Percentiles rank a stretch among this genome's conserved stretches.
Evolutionary conservation across 805 yeast species (phyloP).

Genomic region (Suhomyces canberraensis): DNA sequence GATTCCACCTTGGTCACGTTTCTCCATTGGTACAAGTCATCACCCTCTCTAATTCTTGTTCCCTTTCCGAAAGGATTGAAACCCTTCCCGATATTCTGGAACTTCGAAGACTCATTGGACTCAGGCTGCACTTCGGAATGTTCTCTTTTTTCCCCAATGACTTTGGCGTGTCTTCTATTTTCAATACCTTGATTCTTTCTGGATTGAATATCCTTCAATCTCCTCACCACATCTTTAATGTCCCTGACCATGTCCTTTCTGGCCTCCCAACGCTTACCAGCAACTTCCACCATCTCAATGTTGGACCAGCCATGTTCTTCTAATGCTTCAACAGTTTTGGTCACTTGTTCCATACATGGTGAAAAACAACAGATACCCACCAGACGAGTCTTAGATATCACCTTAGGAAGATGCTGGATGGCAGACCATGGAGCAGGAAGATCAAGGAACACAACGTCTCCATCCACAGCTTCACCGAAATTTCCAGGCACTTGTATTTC

Average conservation of each 20-base stretch:
- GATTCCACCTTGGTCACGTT: slow-evolving; percentile 80
- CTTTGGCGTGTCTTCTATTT: slow-evolving; percentile 44
- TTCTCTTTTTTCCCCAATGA: slow-evolving; percentile 19
- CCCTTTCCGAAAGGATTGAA: slow-evolving; percentile 96
- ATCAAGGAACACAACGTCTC: slow-evolving; percentile 80
- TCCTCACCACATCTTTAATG: slow-evolving; percentile 69
- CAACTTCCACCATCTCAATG: slow-evolving; percentile 89
- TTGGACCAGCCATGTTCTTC: slow-evolving; percentile 76
- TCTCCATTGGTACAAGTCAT: slow-evolving; percentile 71
- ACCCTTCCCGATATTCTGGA: slow-evolving; percentile 42
- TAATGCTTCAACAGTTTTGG: slow-evolving; percentile 74
- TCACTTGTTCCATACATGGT: slow-evolving; percentile 97
- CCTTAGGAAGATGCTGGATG: slow-evolving; percentile 65
- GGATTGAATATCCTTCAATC: slow-evolving; percentile 75
- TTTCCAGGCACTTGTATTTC: slow-evolving; percentile 39
- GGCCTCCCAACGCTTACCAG: slow-evolving; percentile 83
- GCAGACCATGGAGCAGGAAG: slow-evolving; percentile 98
- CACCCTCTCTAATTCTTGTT: slow-evolving; percentile 81
- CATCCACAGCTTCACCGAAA: slow-evolving; percentile 39
- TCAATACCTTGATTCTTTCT: slow-evolving; percentile 66
- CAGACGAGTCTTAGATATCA: slow-evolving; percentile 49
- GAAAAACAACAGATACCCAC: slow-evolving; percentile 90
- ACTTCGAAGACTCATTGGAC: slow-evolving; percentile 25
- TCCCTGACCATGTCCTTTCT: slow-evolving; percentile 83
- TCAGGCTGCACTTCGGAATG: slow-evolving; percentile 14